Base-by-base conservation (phyloP, 2,329 filamentous ascomycete species). In the Aureobasidium sp. region DNA sequence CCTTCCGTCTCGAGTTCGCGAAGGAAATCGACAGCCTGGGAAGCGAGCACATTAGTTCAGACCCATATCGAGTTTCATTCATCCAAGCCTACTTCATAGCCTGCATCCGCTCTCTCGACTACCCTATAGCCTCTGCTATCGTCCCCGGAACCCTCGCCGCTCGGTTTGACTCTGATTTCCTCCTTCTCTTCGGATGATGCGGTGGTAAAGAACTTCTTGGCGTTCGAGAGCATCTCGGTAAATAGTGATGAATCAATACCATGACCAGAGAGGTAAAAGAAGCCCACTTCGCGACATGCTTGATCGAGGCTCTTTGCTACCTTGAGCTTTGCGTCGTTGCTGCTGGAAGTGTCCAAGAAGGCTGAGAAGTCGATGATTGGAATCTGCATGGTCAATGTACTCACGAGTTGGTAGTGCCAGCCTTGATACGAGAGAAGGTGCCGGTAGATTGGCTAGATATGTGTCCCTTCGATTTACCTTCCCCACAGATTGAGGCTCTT, bases 241-340 rank as follows among this genome's bases (percentile, higher is more conserved):
- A 61, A 41, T 1, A 61, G 12, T 12, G 47, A 15, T 6, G 36
- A 4, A 25, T 49, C 47, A 14, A 61, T 52, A 3, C 58, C 58
- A 29, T 61, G 58, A 5, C 48, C 27, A 27, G 58, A 53, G 22
- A 61, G 58, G 11, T 61, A 61, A 8, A 61, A 61, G 39, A 61
- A 61, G 22, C 58, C 58, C 3, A 58, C 55, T 15, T 47, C 41
- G n/a, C 55, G 41, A 27, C 55, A 58, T 36, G 55, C 55, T 36
- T 48, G n/a, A 17, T 58, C 55, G 17, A 58, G 55, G 15, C 37
- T 31, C 41, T 58, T 48, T 5, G 55, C 55, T 36, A 31, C 36
- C 17, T 36, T 22, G 41, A 58, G 42, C 20, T 58, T 58, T 14
- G n/a, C 55, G 15, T 48, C 20, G 15, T 29, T 27, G 31, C 55